A percentile compares a stretch with the other conserved stretches of the same genome.
Conservation (phyloP, 805 yeast species). For the Starmerella cellae region DNA sequence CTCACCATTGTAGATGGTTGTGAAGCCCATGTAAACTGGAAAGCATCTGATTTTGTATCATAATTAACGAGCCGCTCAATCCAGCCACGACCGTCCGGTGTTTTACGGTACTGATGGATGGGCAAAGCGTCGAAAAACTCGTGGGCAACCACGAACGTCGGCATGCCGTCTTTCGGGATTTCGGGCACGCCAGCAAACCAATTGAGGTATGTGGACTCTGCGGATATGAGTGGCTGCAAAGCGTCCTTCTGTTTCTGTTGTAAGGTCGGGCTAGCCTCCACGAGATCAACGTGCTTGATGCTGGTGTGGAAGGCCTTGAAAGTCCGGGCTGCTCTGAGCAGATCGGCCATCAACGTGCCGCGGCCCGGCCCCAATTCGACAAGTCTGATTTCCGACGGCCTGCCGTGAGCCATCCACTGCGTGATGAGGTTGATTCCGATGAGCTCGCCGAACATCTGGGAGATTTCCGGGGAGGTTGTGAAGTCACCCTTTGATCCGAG, state of each 20-base stretch:
- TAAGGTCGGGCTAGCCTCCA: constrained; percentile 61
- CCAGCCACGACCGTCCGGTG: constrained; percentile 49
- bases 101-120: constrained; percentile 47
- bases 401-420: constrained; percentile 45
- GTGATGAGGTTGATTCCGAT: constrained; percentile 53
- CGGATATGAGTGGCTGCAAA: constrained; percentile 36
- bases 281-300: constrained; percentile 34
- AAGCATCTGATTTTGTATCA: constrained; percentile 15
- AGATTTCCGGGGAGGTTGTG: constrained; percentile 74
- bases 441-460: constrained; percentile 77
- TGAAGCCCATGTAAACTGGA: constrained; percentile 11
- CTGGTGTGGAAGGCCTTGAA: constrained; percentile 28
- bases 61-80: constrained; percentile 60
- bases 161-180: constrained; percentile 26
- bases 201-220: constrained; percentile 29
- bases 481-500: constrained; percentile 60
- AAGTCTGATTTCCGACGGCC: constrained; percentile 38
- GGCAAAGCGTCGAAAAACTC: constrained; percentile 85
- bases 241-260: constrained; percentile 40
- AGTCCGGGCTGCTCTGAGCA: constrained; percentile 30
- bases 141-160: constrained; percentile 65
- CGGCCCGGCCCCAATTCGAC: constrained; percentile 78
- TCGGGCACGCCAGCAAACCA: constrained; percentile 27
- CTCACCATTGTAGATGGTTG: constrained; percentile 3
- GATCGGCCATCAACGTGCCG: constrained; percentile 65